Conservation (phyloP, 768 basidiomycete genomes). For the Naganishia vaughanmartiniae region DNA sequence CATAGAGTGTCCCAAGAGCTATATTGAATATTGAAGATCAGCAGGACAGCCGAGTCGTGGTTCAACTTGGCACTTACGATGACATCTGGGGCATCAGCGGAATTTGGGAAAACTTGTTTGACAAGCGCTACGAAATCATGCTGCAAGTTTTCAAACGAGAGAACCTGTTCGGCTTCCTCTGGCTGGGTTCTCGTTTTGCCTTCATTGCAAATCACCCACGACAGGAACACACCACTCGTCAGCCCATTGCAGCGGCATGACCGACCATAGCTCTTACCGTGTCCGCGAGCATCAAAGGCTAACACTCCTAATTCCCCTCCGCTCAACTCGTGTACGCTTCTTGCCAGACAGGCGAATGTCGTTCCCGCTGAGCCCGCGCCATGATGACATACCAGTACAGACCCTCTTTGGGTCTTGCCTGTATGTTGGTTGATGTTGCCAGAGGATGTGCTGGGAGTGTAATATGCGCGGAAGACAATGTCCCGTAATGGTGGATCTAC, state of each 20-base stretch:
- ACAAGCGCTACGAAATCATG: slow-evolving; percentile 72
- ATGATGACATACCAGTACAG: slow-evolving; percentile 87
- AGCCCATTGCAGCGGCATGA: not conserved
- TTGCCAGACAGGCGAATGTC: slow-evolving; percentile 87
- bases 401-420: slow-evolving; percentile 49
- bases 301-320: slow-evolving; percentile 76
- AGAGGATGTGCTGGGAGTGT: slow-evolving; percentile 65
- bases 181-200: slow-evolving; percentile 64
- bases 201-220: slow-evolving; percentile 42
- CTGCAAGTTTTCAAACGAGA: slow-evolving; percentile 70
- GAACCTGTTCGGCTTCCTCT: slow-evolving; percentile 54
- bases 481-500: slow-evolving; percentile 64
- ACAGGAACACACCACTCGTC: not conserved
- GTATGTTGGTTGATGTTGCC: not conserved
- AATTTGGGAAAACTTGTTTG: slow-evolving; percentile 66
- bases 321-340: slow-evolving; percentile 64
- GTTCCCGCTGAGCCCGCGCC: slow-evolving; percentile 92
- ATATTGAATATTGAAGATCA: not conserved
- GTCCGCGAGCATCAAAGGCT: slow-evolving; percentile 76
- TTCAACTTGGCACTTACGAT: slow-evolving; percentile 59
- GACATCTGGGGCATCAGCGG: slow-evolving; percentile 64
- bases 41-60: not conserved
- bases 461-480: slow-evolving; percentile 76
- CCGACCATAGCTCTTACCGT: slow-evolving; percentile 61
- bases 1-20: slow-evolving; percentile 93